Evolutionary conservation across 176 grass and related monocot genomes (phyloP), one percentile per base, ranked within the genome.

Genomic region (Zoysia pacifica): DNA sequence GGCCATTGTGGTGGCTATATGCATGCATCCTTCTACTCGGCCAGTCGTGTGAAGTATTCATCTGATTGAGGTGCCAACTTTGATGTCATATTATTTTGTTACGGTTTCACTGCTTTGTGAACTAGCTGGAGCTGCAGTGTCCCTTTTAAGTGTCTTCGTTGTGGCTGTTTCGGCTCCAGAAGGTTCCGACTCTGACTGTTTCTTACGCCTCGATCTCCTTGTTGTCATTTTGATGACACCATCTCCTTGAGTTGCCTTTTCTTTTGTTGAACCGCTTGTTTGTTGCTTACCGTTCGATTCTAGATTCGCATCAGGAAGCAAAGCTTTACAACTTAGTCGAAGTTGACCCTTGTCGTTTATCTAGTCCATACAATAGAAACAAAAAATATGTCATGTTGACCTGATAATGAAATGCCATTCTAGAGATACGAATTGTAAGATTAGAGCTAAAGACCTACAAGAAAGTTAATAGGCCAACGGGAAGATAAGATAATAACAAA

Each of bases 341-440:
- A 98, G 91, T 80, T 94, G 95, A 28, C 95, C 95, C 79, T 94
- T 98, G 56, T 98, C 91, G 69, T 98, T 98, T 83, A 98, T 85
- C 95, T 98, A 75, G 54, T 69, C 50, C 69, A 80, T 37, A n/a
- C 39, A 53, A 37, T 66, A 2, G 51, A 64, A 43, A 91, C 65
- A 62, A 41, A 4, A 61, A 59, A 77, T 53, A 78, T 37, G 62
- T 73, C 16, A 73, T 73, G 19, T 66, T 65, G 50, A 50, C 18
- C 55, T 65, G 65, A 75, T 54, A 52, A 68, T 49, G 3, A 42
- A 48, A 70, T 58, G 62, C 38, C 12, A 66, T 82, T 82, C 75
- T 72, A 40, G 50, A 3, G 48, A 38, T 69, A 50, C 44, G 48
- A 49, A 76, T 12, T 50, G 50, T 65, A 82, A 20, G 8, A 35